Evolutionary conservation across 805 yeast species (phyloP).

Genomic region (Lipomyces mesembrius): DNA sequence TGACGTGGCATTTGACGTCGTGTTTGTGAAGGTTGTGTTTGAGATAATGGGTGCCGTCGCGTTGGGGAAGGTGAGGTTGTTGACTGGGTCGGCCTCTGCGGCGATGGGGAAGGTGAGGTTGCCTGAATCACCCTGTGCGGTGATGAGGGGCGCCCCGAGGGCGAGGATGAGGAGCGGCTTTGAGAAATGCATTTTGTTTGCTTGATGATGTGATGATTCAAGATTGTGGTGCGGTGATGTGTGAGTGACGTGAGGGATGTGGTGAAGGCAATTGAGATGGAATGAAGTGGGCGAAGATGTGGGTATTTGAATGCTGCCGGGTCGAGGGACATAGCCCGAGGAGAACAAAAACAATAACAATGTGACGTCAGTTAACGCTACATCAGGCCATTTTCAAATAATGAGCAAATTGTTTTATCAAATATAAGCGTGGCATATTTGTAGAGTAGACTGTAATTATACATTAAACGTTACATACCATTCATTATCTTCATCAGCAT

Average conservation of each 20-base stretch:
- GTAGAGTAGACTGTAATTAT: background rate
- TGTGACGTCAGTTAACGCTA: background rate
- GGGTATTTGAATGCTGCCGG: background rate
- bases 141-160: background rate
- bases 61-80: background rate
- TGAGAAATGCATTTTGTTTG: background rate
- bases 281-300: background rate
- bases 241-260: background rate
- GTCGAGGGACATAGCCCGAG: background rate
- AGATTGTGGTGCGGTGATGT: background rate
- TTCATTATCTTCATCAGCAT: no score
- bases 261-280: background rate
- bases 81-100: background rate
- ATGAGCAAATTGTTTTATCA: background rate
- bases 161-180: background rate
- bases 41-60: background rate
- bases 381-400: background rate
- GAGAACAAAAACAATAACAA: background rate
- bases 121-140: background rate
- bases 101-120: background rate
- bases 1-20: conserved; percentile 1
- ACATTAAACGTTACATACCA: background rate
- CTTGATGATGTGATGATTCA: background rate
- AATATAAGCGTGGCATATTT: background rate
- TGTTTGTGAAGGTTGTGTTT: background rate